Base-by-base conservation (phyloP, 371 early-diverging fungal genomes). In the Mortierella sp. region DNA sequence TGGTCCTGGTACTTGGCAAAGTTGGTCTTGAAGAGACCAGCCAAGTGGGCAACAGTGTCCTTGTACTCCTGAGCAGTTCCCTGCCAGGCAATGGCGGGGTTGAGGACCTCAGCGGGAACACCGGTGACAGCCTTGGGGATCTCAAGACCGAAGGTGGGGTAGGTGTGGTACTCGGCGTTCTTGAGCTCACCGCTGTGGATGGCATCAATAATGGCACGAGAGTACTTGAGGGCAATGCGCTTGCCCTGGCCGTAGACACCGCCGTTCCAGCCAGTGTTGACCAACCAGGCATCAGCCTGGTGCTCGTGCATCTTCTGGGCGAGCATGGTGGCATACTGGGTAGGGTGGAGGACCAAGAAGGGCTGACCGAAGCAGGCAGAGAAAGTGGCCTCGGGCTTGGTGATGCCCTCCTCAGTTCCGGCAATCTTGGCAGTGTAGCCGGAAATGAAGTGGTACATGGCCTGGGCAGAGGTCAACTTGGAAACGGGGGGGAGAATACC, bases 261-360 rank as follows among this genome's bases (percentile, higher is more conserved):
- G 81, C 98, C 97, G 85, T 89, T 94, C 98, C 99, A 98, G 69
- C 99, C 99, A 64, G 99, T 98, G 92, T 98, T 98, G 88, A 98
- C 92, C 84, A 98, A 88, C 97, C 98, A 98, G 55, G 93, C 98
- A 83, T 95, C 86, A 70, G 94, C 95, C 84, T 90, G 88, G 90
- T 98, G 95, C 72, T 93, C 69, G 73, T 89, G 83, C 90, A 98
- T 96, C 92, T 97, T 96, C 58, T 95, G 89, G n/a, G 98, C 97
- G 67, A 98, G 87, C 98, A 98, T 98, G 82, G 91, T 89, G 57
- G 99, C 99, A 86, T 98, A 98, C 81, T 94, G 94, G 77, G 92
- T 92, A 59, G 99, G 99, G 84, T 98, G 99, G 88, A 95, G 94
- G 62, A 97, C 97, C 50, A 98, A 85, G 94, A 98, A 98, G 55